Base-by-base conservation (phyloP, 2,329 filamentous ascomycete species). In the Trichothecium sympodiale region DNA sequence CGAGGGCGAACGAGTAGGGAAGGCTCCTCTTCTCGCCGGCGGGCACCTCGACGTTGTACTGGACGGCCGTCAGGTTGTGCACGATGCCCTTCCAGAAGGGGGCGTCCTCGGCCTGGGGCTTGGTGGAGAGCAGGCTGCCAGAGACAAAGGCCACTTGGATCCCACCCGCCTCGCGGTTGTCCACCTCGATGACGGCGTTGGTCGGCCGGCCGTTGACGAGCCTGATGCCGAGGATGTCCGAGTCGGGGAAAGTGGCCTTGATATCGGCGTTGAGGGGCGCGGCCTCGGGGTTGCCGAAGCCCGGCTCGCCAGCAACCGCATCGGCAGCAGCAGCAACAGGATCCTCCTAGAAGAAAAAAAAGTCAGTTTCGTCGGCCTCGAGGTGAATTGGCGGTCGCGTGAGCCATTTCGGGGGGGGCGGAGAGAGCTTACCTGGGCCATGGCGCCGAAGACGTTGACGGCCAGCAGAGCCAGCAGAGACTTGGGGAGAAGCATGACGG, bases 161-260 rank as follows among this genome's bases (percentile, higher is more conserved):
- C 17, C 87, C 73, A 35, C 69, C 69, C 10, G 74, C 69, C 63
- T 98, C 91, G 42, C 84, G 69, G 69, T 98, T 98, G 57, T 70
- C 74, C 56, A 98, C 70, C 51, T 86, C 78, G 49, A 98, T 65
- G 36, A 93, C 63, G 26, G 87, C 82, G 59, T 83, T 77, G 44
- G 87, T 94, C 29, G 86, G 77, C 46, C 81, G 80, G 53, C 87
- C 86, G 57, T 98, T 98, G 68, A 96, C 75, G 48, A 96, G 78
- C 74, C 94, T 94, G 49, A 96, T 78, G 51, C 89, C 91, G 49
- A 95, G 91, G 61, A 94, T 80, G 66, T 93, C 85, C 65, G 79
- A 57, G 54, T 80, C 67, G 61, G 74, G 63, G 66, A 77, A 74
- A 57, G 67, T 68, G 40, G 80, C 71, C 46, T 71, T 69, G 48